phyloP scores from a whole-genome alignment of 2,329 filamentous ascomycete genomes.

The Diatrype stigma region DNA sequence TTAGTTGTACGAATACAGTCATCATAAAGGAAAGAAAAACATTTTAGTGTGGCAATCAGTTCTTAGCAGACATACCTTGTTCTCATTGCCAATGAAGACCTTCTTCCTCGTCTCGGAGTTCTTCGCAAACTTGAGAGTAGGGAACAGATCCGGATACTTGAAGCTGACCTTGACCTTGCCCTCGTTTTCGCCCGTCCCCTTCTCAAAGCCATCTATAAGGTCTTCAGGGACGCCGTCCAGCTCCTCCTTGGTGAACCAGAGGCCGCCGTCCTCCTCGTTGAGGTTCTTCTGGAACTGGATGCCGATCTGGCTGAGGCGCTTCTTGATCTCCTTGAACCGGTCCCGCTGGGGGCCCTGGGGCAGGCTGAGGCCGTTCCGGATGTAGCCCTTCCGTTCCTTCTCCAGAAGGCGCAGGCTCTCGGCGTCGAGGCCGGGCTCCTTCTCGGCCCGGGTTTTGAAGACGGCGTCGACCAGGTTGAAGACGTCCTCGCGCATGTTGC shows the following conservation, averaged over 20 bases:
- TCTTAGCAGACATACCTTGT: conserved; percentile 51
- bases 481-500: conserved; percentile 76
- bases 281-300: conserved; percentile 77
- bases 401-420: conserved; percentile 71
- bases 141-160: conserved; percentile 81
- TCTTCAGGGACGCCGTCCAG: conserved; percentile 72
- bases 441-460: conserved; percentile 50
- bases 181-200: conserved; percentile 68
- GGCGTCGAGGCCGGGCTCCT: conserved; percentile 54
- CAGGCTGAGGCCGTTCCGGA: conserved; percentile 70
- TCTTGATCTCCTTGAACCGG: conserved; percentile 83
- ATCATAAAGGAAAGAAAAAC: background rate
- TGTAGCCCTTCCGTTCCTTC: conserved; percentile 73
- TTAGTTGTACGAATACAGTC: conserved; percentile 8
- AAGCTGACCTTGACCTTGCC: conserved; percentile 72
- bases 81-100: conserved; percentile 72
- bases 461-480: conserved; percentile 62
- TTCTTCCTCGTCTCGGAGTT: conserved; percentile 64
- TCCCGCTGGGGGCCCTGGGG: conserved; percentile 67
- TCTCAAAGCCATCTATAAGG: conserved; percentile 61
- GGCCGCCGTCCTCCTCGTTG: conserved; percentile 76
- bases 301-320: conserved; percentile 67
- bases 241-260: conserved; percentile 73
- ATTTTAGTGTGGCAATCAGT: no score
- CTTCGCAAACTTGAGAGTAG: conserved; percentile 71